Conservation (phyloP, 768 basidiomycete species). For the Boletus rubescentipes region DNA sequence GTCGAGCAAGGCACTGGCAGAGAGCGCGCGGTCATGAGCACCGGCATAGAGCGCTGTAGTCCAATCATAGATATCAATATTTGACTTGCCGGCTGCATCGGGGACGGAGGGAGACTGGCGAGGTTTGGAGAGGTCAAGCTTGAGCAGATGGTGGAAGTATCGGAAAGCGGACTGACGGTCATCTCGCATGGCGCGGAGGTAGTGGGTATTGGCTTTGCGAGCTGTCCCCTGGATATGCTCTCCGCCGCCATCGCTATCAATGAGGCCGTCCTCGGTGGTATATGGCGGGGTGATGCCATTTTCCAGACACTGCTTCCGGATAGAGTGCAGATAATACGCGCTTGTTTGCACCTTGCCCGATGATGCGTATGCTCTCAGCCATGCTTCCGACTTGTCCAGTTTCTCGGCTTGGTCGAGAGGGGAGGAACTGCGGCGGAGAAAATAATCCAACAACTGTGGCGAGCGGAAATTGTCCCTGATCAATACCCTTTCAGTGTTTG, state of each 20-base stretch:
- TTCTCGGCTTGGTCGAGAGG: background rate
- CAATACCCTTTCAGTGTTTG: constrained; percentile 43
- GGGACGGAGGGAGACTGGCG: background rate
- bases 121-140: constrained; percentile 21
- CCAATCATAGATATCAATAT: constrained; percentile 45
- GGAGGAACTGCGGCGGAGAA: constrained; percentile 29
- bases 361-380: constrained; percentile 22
- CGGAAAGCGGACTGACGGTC: constrained; percentile 46
- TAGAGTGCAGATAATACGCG: constrained; percentile 38
- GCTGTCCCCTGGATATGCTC: constrained; percentile 19
- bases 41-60: constrained; percentile 47
- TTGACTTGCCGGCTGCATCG: constrained; percentile 19
- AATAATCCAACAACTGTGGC: constrained; percentile 46
- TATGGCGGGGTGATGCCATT: constrained; percentile 22
- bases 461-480: constrained; percentile 53
- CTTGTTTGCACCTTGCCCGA: constrained; percentile 39
- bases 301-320: constrained; percentile 32
- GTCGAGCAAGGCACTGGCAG: constrained; percentile 34
- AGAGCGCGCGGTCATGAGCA: constrained; percentile 37
- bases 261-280: constrained; percentile 4
- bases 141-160: constrained; percentile 43
- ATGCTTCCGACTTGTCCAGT: constrained; percentile 12
- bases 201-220: constrained; percentile 42
- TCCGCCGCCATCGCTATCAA: background rate
- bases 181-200: constrained; percentile 41